phyloP scores from a whole-genome alignment of 257 asterid genomes.

The Osmanthus fragrans region DNA sequence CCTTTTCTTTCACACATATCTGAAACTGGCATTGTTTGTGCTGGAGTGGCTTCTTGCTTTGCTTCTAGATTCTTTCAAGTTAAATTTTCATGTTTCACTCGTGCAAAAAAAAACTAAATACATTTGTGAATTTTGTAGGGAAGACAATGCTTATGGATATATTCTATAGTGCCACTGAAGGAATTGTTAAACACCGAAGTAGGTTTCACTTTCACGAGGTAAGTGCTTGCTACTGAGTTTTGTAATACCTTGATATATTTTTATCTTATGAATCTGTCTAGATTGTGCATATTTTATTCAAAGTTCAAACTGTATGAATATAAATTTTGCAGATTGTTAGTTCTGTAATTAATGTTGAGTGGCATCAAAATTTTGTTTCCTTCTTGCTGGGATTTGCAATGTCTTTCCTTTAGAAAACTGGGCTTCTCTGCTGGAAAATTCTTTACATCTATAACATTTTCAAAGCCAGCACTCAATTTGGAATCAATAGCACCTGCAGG shows the following conservation, averaged over 20 bases:
- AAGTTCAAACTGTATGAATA: neutral
- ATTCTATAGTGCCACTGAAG: constrained; percentile 84
- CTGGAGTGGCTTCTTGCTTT: constrained; percentile 12
- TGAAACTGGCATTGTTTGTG: constrained; percentile 12
- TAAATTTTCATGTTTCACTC: constrained; percentile 6
- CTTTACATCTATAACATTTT: neutral
- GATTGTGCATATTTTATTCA: constrained; percentile 9
- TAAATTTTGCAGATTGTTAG: neutral
- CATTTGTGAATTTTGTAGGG: constrained; percentile 49
- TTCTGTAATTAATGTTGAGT: constrained; percentile 14
- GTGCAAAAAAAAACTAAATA: constrained; percentile 32
- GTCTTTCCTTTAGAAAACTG: neutral
- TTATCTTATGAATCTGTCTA: neutral
- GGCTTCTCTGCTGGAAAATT: neutral
- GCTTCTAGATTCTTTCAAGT: constrained; percentile 27
- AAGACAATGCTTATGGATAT: constrained; percentile 99
- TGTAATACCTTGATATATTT: neutral
- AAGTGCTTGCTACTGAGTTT: constrained; percentile 33
- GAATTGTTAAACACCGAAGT: constrained; percentile 81
- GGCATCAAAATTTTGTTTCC: constrained; percentile 10
- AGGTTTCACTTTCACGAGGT: constrained; percentile 97
- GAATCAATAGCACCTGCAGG: neutral
- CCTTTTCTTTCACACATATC: constrained; percentile 4
- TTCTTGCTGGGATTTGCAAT: neutral
- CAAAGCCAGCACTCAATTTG: neutral